Evolutionary conservation across 2,329 filamentous ascomycete species (phyloP), one percentile per base, ranked within the genome.

Genomic region (Hypoxylon sp.): DNA sequence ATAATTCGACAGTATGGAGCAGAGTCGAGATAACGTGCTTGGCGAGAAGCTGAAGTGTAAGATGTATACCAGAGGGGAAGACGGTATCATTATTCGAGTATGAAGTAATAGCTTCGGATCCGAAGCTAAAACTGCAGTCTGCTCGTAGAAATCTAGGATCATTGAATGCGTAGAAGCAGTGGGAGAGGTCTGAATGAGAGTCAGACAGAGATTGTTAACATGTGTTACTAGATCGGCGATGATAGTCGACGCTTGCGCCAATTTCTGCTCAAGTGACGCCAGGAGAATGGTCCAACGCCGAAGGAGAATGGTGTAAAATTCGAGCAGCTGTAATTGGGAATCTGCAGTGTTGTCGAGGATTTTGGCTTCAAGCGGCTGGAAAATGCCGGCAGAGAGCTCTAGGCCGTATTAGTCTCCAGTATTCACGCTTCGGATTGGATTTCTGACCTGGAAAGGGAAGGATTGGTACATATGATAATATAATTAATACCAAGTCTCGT

Each of bases 141-240:
- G 82, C 68, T 91, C 87, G 77, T 91, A 93, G 79, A 95, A 94
- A 75, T 90, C 88, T 34, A 92, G 84, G 14, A 94, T 82, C 19
- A 85, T 81, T 5, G 89, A 87, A 38, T 85, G 79, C 1, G 85
- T 83, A 1, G 80, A 72, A 3, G 81, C 69, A 5, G 76, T 76
- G 7, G 81, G 76, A 1, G 80, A 80, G 56, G 83, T 83, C 78
- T 92, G 90, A 5, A 89, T 77, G 7, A 91, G 79, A 0, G 88
- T 86, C 2, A 91, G 82, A 45, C 85, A 81, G 17, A 93, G 83
- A 3, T 82, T 77, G 79, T 87, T 84, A 77, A 85, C 82, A 70
- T 87, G 84, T 73, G 79, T 71, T 74, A 84, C 73, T 59, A 89
- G 75, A 46, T 80, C 72, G 66, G 79, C 75, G 28, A 87, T 70